Evolutionary conservation across 139 green algal genomes (phyloP).

Genomic region (Diplosphaera chodatii): DNA sequence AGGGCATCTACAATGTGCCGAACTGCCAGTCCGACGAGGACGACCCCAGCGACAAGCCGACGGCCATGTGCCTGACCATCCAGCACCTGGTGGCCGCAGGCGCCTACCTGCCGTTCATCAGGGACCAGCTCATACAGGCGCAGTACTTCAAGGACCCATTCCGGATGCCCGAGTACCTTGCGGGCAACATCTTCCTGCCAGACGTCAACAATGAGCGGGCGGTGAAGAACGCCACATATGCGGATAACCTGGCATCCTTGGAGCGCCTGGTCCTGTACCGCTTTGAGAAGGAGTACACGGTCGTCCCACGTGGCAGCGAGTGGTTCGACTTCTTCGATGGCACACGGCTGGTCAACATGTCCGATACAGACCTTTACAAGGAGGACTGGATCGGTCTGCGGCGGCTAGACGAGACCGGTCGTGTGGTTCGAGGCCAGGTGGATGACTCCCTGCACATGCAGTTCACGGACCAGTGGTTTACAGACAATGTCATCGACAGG

Average conservation of each 20-base stretch:
- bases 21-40: background rate
- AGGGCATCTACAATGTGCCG: conserved; percentile 15
- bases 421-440: conserved; percentile 38
- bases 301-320: conserved; percentile 23
- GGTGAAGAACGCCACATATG: conserved; percentile 52
- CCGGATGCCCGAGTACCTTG: conserved; percentile 55
- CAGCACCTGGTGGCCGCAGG: conserved; percentile 45
- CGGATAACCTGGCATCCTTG: conserved; percentile 62
- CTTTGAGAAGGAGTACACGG: conserved; percentile 74
- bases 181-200: conserved; percentile 63
- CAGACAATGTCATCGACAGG: background rate
- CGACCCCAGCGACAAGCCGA: conserved; percentile 3
- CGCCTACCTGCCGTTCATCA: conserved; percentile 65
- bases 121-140: conserved; percentile 70
- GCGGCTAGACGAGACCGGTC: conserved; percentile 49
- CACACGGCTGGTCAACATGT: conserved; percentile 36
- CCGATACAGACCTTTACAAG: conserved; percentile 36
- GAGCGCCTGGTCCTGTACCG: conserved; percentile 61
- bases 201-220: conserved; percentile 83
- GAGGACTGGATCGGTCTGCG: conserved; percentile 67
- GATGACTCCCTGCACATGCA: conserved; percentile 1
- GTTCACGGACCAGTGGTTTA: conserved; percentile 11
- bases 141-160: conserved; percentile 83
- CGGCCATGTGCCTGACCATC: conserved; percentile 14
- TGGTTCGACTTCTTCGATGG: conserved; percentile 65